A percentile compares a stretch with the other conserved stretches of the same genome.
These are phyloP conservation scores for Solanum sitiens DNA, from an alignment of 257 asterid genomes.

Conservation along the genomic window DNA sequence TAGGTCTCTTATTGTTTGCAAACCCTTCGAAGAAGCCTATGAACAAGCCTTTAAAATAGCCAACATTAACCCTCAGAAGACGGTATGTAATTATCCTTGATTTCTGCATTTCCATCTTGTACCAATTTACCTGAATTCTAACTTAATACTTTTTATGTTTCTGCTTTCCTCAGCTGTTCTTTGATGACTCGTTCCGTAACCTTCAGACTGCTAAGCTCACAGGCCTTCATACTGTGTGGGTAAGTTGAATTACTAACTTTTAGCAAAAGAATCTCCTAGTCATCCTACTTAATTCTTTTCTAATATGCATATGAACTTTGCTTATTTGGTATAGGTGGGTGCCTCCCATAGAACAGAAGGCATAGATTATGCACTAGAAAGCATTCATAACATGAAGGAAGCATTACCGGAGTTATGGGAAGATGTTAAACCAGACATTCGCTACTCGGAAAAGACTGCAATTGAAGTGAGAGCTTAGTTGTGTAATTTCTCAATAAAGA, in stretches of 20 bases:
- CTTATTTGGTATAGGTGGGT: constrained; percentile 46
- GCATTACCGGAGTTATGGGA: constrained; percentile 92
- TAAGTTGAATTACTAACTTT: constrained; percentile 13
- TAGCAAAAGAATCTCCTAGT: neutral
- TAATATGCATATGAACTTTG: neutral
- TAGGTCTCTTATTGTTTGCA: constrained; percentile 50
- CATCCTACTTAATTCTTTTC: neutral
- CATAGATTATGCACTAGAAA: constrained; percentile 66
- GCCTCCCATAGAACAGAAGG: constrained; percentile 44
- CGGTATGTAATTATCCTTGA: constrained; percentile 28
- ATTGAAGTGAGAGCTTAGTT: constrained; percentile 55
- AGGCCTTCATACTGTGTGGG: constrained; percentile 78
- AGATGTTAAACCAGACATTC: constrained; percentile 27
- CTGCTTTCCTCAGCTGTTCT: constrained; percentile 48
- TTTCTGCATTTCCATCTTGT: neutral
- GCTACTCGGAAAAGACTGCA: constrained; percentile 32
- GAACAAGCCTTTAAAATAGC: constrained; percentile 59
- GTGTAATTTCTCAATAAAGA: neutral
- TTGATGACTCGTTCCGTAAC: constrained; percentile 83
- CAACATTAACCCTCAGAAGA: constrained; percentile 55
- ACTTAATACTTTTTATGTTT: neutral
- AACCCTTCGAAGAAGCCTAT: constrained; percentile 62
- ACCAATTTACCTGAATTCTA: neutral
- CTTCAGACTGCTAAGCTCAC: constrained; percentile 54
- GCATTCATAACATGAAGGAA: constrained; percentile 83